Percentiles rank a stretch among this genome's conserved stretches.
Evolutionary conservation across 2,329 filamentous ascomycete species (phyloP).

Genomic region (Thielaviopsis ethacetica): DNA sequence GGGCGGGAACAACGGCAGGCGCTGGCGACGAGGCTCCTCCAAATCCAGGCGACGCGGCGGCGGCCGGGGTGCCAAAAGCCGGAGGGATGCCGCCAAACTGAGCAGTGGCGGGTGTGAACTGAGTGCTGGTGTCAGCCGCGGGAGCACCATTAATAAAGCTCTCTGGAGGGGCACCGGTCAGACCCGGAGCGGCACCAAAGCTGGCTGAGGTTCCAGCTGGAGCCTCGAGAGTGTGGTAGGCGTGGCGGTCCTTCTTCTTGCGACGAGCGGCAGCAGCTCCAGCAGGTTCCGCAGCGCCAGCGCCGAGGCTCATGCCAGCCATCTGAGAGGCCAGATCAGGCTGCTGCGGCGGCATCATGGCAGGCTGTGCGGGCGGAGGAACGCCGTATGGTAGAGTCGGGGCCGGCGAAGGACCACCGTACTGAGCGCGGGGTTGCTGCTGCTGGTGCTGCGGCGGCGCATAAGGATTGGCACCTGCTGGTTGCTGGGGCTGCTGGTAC

Average conservation of each 20-base stretch:
- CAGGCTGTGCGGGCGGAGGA: conserved; percentile 2
- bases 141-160: conserved; percentile 5
- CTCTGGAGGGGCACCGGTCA: conserved; percentile 20
- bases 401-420: conserved; percentile 8
- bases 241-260: conserved; percentile 92
- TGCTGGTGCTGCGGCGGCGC: background rate
- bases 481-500: conserved; percentile 6
- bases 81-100: conserved; percentile 18
- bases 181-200: conserved; percentile 47
- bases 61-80: conserved; percentile 14
- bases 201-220: conserved; percentile 45
- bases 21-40: conserved; percentile 15
- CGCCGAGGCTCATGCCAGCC: conserved; percentile 54
- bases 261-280: conserved; percentile 35
- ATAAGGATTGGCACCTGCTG: background rate
- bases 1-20: conserved; percentile 17
- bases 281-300: conserved; percentile 15
- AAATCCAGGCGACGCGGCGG: conserved; percentile 32
- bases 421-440: conserved; percentile 1
- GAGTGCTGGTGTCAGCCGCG: conserved; percentile 14
- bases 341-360: conserved; percentile 14
- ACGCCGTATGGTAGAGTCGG: conserved; percentile 6
- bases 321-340: conserved; percentile 54
- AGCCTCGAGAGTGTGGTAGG: conserved; percentile 72
- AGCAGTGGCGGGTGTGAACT: conserved; percentile 20